phyloP scores from a whole-genome alignment of 2,329 filamentous ascomycete genomes.

The Lasiodiplodia theobromae region DNA sequence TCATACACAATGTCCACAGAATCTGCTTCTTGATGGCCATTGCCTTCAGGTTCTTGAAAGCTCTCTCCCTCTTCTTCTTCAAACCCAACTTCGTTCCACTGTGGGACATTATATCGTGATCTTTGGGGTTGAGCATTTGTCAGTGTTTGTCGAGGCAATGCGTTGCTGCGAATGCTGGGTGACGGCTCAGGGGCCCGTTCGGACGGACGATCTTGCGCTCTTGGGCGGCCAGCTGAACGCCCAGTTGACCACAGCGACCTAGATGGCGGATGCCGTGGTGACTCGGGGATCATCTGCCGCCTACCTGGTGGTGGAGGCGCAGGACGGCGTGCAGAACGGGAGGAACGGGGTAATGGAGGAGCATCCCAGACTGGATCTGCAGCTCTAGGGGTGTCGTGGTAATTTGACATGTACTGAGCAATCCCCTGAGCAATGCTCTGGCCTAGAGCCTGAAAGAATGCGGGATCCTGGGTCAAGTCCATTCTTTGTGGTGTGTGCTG shows the following conservation, averaged over 20 bases:
- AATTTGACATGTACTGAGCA: constrained; percentile 38
- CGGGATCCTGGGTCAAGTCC: constrained; percentile 7
- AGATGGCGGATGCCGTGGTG: constrained; percentile 4
- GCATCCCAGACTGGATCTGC: constrained; percentile 21
- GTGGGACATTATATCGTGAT: neutral
- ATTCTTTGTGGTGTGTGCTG: constrained; percentile 11
- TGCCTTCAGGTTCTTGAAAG: constrained; percentile 30
- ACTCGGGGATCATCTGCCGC: constrained; percentile 10
- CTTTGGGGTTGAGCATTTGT: neutral
- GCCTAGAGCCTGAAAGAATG: constrained; percentile 41
- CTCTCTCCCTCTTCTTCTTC: constrained; percentile 20
- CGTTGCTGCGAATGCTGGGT: neutral
- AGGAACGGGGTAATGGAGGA: constrained; percentile 11
- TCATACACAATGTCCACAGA: neutral
- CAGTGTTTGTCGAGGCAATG: neutral
- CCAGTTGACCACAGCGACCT: constrained; percentile 1
- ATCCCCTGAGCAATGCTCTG: constrained; percentile 45
- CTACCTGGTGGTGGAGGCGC: neutral
- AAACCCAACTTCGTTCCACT: neutral
- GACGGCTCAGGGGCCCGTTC: neutral
- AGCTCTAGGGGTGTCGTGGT: neutral
- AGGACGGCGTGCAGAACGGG: neutral
- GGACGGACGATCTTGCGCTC: neutral
- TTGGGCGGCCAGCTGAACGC: neutral
- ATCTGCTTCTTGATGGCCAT: constrained; percentile 28